Conservation (phyloP, 306 rosid species). For the Quercus bicolor region DNA sequence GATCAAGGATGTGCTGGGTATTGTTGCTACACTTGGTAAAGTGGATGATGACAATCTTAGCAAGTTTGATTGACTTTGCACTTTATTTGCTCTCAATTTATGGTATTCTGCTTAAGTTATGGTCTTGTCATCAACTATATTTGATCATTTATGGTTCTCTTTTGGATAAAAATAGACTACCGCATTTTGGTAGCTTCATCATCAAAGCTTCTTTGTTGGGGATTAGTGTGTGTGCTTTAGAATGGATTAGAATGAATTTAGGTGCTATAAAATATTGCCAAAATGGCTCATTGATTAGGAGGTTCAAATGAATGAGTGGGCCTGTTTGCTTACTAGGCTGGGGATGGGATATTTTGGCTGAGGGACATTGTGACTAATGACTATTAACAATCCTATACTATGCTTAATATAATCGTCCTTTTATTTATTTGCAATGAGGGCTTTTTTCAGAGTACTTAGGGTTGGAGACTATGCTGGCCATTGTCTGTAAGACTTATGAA, state of each 20-base stretch:
- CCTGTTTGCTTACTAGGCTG: not conserved
- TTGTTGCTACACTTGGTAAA: conserved; percentile 71
- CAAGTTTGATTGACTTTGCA: conserved; percentile 40
- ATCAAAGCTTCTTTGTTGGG: not conserved
- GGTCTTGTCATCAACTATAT: not conserved
- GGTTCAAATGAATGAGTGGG: not conserved
- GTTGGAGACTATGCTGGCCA: conserved; percentile 65
- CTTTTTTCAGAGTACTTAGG: conserved; percentile 85
- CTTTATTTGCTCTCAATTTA: not conserved
- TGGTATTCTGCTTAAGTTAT: not conserved
- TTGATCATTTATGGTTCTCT: not conserved
- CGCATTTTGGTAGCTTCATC: not conserved
- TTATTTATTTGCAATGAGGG: conserved; percentile 47
- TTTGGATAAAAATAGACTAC: not conserved
- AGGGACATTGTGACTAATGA: not conserved
- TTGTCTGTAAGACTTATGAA: conserved; percentile 74
- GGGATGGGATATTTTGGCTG: not conserved
- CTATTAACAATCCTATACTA: not conserved
- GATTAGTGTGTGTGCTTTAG: not conserved
- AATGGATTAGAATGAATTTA: not conserved
- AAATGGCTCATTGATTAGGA: not conserved
- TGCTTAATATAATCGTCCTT: not conserved
- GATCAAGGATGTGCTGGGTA: conserved; percentile 65
- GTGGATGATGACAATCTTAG: conserved; percentile 66
- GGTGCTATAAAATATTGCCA: not conserved